These are phyloP conservation scores for barley (Hordeum vulgare) DNA, from an alignment of 176 grass and related monocot species.

Conservation along the genomic window MorexV3_pseudomolecules_assembly NC_058524.1:535438728-535439227, in stretches of 20 bases:
- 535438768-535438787: neutral
- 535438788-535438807: neutral
- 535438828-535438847: neutral
- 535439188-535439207: too few species aligned
- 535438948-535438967: neutral
- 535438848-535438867: neutral
- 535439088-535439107: constrained; percentile 98
- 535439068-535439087: constrained; percentile 88
- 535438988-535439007: constrained; percentile 67
- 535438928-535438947: neutral
- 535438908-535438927: neutral
- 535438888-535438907: neutral
- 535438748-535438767: neutral
- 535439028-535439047: constrained; percentile 91
- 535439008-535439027: constrained; percentile 98
- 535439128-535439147: neutral
- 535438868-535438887: neutral
- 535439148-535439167: too few species aligned
- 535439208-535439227: too few species aligned
- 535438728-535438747: neutral
- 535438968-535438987: neutral
- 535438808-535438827: neutral
- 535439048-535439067: constrained; percentile 81
- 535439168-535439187: too few species aligned
- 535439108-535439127: constrained; percentile 10